Evolutionary conservation across 2,329 filamentous ascomycete genomes (phyloP).

Genomic region (Colletotrichum higginsianum): DNA sequence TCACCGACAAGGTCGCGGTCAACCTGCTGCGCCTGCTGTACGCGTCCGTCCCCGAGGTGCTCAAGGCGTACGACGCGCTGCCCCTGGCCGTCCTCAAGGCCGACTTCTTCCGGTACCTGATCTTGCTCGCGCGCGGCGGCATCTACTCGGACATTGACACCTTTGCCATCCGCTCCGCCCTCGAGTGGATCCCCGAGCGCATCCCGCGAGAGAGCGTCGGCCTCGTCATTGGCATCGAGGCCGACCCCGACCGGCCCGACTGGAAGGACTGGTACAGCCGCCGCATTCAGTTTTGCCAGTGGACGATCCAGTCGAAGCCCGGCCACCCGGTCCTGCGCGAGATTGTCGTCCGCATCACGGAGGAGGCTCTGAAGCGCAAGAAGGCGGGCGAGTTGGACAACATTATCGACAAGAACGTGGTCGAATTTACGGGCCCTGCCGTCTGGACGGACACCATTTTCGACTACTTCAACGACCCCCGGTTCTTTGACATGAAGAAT

Average conservation of each 20-base stretch:
- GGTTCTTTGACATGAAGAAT: slow-evolving; percentile 85
- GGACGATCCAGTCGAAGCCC: slow-evolving; percentile 97
- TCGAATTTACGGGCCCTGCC: slow-evolving; percentile 95
- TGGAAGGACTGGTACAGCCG: slow-evolving; percentile 98
- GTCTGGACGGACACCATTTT: slow-evolving; percentile 96
- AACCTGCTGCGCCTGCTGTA: slow-evolving; percentile 90
- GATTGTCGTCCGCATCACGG: slow-evolving; percentile 87
- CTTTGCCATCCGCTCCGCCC: slow-evolving; percentile 83
- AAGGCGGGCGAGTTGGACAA: slow-evolving; percentile 73
- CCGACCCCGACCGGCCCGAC: slow-evolving; percentile 91
- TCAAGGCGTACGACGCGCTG: slow-evolving; percentile 82
- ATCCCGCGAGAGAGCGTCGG: slow-evolving; percentile 86
- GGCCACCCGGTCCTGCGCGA: slow-evolving; percentile 94
- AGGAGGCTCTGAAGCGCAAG: slow-evolving; percentile 84
- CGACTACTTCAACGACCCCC: slow-evolving; percentile 91
- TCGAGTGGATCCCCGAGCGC: slow-evolving; percentile 87
- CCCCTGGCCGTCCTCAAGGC: slow-evolving; percentile 84
- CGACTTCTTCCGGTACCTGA: slow-evolving; percentile 84
- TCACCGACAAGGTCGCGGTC: slow-evolving; percentile 89
- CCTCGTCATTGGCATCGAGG: slow-evolving; percentile 94
- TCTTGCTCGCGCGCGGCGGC: slow-evolving; percentile 72
- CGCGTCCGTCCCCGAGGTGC: slow-evolving; percentile 82
- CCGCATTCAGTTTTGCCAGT: slow-evolving; percentile 98
- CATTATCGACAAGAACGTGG: slow-evolving; percentile 77
- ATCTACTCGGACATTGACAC: slow-evolving; percentile 96